Evolutionary conservation across 2,329 filamentous ascomycete species (phyloP), one percentile per base, ranked within the genome.

Genomic region (Albophoma yamanashiensis): DNA sequence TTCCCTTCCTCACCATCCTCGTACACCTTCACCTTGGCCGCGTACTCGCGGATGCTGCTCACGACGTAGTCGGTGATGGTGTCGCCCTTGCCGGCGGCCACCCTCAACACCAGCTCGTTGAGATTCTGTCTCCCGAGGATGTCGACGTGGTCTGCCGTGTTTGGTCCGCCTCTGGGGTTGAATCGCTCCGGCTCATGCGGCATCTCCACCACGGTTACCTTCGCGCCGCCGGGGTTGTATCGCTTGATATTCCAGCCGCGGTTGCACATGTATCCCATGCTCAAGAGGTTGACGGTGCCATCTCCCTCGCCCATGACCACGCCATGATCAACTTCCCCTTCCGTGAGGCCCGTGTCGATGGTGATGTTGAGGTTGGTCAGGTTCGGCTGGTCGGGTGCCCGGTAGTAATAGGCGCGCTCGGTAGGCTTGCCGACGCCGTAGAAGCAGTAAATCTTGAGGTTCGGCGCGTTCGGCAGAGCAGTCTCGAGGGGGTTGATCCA

Each of bases 401-500:
- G 87, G 75, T 99, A 99, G 72, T 89, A 99, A 72, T 97, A 99
- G 20, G 87, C 87, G 60, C 93, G 85, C 74, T 99, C 93, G 0
- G 93, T 97, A 4, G 90, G 88, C 72, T 97, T 99, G 3, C 93
- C 93, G 4, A 96, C 86, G 25, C 89, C 94, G 71, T 99, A 97
- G 78, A 99, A 97, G 76, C 94, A 97, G 75, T 92, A 97, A 15
- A 99, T 91, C 72, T 96, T 97, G 69, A 99, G 78, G 68, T 85
- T 90, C 0, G 94, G 93, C 1, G 94, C 93, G 25, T 91, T 80
- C 0, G 94, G 94, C 0, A 97, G 79, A 2, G 93, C 84, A 0
- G 91, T 89, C 72, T 97, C 93, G 1, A 97, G 83, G 0, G 94
- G 94, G 69, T 99, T 99, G 62, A 96, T 85, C 94, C 94, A 99